Conservation (phyloP, 768 basidiomycete genomes). For the Albatrellus ellisii region DNA sequence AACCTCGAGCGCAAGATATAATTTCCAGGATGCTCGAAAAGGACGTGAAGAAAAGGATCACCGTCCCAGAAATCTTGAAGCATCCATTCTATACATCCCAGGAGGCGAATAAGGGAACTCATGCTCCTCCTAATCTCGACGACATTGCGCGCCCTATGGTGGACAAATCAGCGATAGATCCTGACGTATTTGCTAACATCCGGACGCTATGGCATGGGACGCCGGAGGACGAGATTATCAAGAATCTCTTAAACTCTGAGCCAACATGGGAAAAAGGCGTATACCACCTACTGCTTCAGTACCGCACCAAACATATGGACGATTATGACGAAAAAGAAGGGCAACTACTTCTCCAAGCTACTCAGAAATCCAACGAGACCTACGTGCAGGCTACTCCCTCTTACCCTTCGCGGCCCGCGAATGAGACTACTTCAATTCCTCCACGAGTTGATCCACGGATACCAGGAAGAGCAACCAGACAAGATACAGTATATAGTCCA, state of each 20-base stretch:
- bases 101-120: constrained; percentile 29
- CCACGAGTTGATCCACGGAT: too few species aligned
- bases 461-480: too few species aligned
- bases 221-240: constrained; percentile 58
- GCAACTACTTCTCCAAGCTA: constrained; percentile 18
- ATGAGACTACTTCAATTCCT: too few species aligned
- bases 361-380: constrained; percentile 23
- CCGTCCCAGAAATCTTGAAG: constrained; percentile 62
- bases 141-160: constrained; percentile 59
- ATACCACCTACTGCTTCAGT: constrained; percentile 80
- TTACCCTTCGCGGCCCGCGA: constrained; percentile 17
- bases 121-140: constrained; percentile 44
- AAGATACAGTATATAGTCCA: too few species aligned
- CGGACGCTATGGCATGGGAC: constrained; percentile 85
- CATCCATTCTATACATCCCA: constrained; percentile 70
- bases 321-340: constrained; percentile 44
- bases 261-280: constrained; percentile 95
- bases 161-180: constrained; percentile 57
- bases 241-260: constrained; percentile 47
- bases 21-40: constrained; percentile 70
- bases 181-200: constrained; percentile 82
- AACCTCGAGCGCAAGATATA: constrained; percentile 60
- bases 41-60: constrained; percentile 64
- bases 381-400: constrained; percentile 17
- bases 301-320: constrained; percentile 63